Evolutionary conservation across 768 basidiomycete species (phyloP).

Genomic region (Arthromyces matolae): DNA sequence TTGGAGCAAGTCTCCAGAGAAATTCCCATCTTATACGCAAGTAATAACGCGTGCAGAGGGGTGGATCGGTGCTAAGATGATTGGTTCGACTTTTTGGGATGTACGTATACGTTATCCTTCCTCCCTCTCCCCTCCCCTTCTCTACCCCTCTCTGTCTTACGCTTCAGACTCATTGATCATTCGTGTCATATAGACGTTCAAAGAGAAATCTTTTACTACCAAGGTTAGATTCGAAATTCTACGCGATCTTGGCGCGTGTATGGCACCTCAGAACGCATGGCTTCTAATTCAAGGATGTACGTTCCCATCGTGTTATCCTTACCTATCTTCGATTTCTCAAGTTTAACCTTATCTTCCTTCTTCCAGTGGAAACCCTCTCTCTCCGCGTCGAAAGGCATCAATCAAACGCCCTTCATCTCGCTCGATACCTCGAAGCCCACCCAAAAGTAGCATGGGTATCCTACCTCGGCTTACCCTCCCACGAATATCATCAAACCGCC

Average conservation of each 20-base stretch:
- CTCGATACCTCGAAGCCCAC: conserved; percentile 47
- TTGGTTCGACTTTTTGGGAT: conserved; percentile 16
- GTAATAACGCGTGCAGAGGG: conserved; percentile 8
- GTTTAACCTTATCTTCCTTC: neutral
- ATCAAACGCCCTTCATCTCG: conserved; percentile 46
- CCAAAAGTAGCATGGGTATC: conserved; percentile 59
- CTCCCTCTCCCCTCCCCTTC: neutral
- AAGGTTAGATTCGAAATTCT: conserved; percentile 46
- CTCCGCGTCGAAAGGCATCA: conserved; percentile 56
- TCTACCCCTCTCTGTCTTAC: neutral
- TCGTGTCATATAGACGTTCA: conserved; percentile 16
- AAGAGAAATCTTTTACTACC: conserved; percentile 15
- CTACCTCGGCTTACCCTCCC: conserved; percentile 53
- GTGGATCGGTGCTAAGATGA: conserved; percentile 8
- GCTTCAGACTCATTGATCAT: too few relatives aligned
- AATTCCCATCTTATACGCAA: conserved; percentile 31
- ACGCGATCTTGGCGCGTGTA: conserved; percentile 49
- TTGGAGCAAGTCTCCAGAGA: conserved; percentile 45
- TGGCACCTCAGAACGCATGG: conserved; percentile 59
- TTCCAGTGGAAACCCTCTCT: conserved; percentile 54
- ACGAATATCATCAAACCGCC: conserved; percentile 50
- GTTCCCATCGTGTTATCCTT: too few relatives aligned
- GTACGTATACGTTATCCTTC: conserved; percentile 1
- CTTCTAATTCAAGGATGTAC: conserved; percentile 48
- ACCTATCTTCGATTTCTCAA: too few relatives aligned